A percentile compares a stretch with the other conserved stretches of the same genome.
Evolutionary conservation across 352 stramenopile species (phyloP).

Genomic region (Labyrinthula sp.): DNA sequence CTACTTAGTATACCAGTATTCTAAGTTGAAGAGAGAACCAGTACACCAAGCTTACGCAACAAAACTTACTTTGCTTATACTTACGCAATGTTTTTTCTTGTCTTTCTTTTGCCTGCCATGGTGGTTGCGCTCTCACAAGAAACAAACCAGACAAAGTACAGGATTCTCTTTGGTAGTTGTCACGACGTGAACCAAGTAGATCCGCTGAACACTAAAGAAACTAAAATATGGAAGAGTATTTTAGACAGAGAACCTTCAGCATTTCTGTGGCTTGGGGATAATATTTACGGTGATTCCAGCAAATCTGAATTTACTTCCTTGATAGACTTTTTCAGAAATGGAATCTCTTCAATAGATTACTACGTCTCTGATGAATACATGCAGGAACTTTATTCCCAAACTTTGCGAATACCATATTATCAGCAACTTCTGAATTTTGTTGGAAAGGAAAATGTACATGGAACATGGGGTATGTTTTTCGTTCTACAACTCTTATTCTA

Average conservation of each 20-base stretch:
- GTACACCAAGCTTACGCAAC: too few relatives aligned
- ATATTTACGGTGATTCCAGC: constrained; percentile 42
- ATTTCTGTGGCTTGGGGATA: constrained; percentile 22
- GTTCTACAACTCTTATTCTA: too few relatives aligned
- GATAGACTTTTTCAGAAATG: not conserved
- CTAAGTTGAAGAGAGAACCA: too few relatives aligned
- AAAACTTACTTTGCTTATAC: too few relatives aligned
- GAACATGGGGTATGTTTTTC: too few relatives aligned
- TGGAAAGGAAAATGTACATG: constrained; percentile 34
- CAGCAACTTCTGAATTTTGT: constrained; percentile 31
- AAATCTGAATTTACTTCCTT: not conserved
- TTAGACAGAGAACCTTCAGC: constrained; percentile 10
- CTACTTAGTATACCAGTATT: too few relatives aligned
- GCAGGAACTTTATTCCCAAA: constrained; percentile 6
- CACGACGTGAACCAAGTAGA: constrained; percentile 18
- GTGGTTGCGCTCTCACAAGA: too few relatives aligned
- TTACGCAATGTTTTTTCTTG: too few relatives aligned
- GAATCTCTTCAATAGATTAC: not conserved
- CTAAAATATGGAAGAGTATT: constrained; percentile 15
- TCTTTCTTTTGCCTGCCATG: too few relatives aligned
- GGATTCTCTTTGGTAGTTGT: constrained; percentile 17
- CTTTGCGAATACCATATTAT: constrained; percentile 18
- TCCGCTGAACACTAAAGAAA: too few relatives aligned
- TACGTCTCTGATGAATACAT: constrained; percentile 2
- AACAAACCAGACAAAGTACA: too few relatives aligned